A percentile compares a stretch with the other conserved stretches of the same genome.
Conservation (phyloP, 495 filamentous ascomycete species). For the Tuber borchii region DNA sequence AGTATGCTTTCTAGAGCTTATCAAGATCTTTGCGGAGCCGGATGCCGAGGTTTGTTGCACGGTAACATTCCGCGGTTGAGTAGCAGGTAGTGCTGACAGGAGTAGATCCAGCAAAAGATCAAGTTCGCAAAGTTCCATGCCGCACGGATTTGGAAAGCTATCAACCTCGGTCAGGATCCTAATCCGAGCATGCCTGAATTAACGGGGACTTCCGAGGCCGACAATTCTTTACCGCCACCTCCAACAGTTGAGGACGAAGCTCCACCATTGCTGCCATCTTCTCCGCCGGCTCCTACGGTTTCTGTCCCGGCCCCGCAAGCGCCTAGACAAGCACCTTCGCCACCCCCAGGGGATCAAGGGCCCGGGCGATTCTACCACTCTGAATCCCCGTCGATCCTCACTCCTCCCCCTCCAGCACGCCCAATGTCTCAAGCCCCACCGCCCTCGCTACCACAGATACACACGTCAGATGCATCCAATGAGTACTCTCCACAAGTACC, state of each 20-base stretch:
- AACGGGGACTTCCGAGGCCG: not conserved
- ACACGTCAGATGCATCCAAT: slow-evolving; percentile 23
- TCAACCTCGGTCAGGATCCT: slow-evolving; percentile 85
- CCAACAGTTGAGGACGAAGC: slow-evolving; percentile 9
- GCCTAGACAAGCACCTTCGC: not conserved
- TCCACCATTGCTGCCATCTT: not conserved
- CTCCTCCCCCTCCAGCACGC: not conserved
- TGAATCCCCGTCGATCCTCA: slow-evolving; percentile 1
- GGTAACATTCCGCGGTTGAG: not conserved
- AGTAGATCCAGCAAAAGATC: slow-evolving; percentile 64
- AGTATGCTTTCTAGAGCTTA: slow-evolving; percentile 80
- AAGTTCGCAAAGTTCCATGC: slow-evolving; percentile 97
- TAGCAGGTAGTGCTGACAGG: not conserved
- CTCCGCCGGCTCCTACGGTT: not conserved
- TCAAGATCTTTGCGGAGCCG: slow-evolving; percentile 69
- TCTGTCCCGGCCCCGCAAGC: not conserved
- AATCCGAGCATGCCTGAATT: slow-evolving; percentile 52
- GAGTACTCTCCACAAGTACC: slow-evolving; percentile 53
- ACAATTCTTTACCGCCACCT: slow-evolving; percentile 46
- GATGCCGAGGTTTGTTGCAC: slow-evolving; percentile 54
- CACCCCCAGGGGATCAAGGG: not conserved
- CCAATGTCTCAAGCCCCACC: slow-evolving; percentile 36
- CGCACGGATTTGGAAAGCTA: slow-evolving; percentile 77
- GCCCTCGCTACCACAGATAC: slow-evolving; percentile 49
- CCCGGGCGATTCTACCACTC: not conserved